Evolutionary conservation across 2,329 filamentous ascomycete species (phyloP), one percentile per base, ranked within the genome.

Genomic region (Curvularia lunata): DNA sequence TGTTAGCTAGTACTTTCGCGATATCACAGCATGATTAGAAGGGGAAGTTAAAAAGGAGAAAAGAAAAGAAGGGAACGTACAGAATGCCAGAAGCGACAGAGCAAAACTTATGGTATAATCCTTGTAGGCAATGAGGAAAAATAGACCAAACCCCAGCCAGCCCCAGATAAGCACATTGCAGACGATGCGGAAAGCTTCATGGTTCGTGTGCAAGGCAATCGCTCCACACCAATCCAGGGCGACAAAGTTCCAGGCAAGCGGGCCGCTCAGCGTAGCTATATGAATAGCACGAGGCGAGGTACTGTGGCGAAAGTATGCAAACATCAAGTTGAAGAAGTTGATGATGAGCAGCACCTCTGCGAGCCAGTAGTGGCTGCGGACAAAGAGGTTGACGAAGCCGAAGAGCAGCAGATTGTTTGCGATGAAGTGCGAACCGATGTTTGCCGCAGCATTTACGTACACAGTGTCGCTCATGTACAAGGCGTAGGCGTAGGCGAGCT

Each of bases 131-230:
- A 86, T 75, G 52, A 96, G 83, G 80, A 93, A 94, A 75, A 92
- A 91, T 37, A 86, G 71, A 8, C 92, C 92, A 69, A 92, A 90
- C 1, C 84, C 86, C 40, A 94, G 80, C 62, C 94, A 88, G 25
- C 88, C 86, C 92, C 92, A 97, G 71, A 97, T 90, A 67, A 92
- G 92, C 65, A 96, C 82, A 73, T 97, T 96, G 50, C 91, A 92
- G 23, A 95, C 85, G 65, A 96, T 88, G 47, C 91, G 83, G n/a
- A 90, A 88, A 1, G 88, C 82, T 4, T 92, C 76, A 56, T 81
- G 84, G 56, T 88, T 80, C 7, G 87, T 84, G 71, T 91, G 82
- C 23, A 94, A 85, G 73, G 91, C 90, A 47, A 93, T 88, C 19
- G 92, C 91, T 8, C 92, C 92, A 67, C 92, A 91, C 91, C 91